Percentiles rank a stretch among this genome's conserved stretches.
phyloP scores from a whole-genome alignment of 176 grass and related monocot species.

The Juncus inflexus region DNA sequence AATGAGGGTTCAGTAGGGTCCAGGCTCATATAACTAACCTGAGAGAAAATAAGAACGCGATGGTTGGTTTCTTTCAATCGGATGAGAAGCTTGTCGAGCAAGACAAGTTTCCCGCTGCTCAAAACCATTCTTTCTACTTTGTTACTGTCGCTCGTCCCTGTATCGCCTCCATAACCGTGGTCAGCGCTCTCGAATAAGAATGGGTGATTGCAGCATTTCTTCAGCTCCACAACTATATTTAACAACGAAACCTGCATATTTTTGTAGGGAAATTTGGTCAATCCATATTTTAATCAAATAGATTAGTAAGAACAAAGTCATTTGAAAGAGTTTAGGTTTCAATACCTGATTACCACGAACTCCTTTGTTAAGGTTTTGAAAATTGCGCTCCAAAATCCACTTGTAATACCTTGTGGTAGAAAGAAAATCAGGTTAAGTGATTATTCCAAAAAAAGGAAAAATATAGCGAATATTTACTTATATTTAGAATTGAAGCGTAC shows the following conservation, averaged over 20 bases:
- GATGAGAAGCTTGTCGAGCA: slow-evolving; percentile 82
- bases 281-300: slow-evolving; percentile 17
- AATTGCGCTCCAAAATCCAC: slow-evolving; percentile 99
- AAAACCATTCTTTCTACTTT: slow-evolving; percentile 97
- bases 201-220: slow-evolving; percentile 99
- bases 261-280: not conserved
- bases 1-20: too few relatives aligned
- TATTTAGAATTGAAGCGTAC: slow-evolving; percentile 35
- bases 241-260: slow-evolving; percentile 84
- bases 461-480: slow-evolving; percentile 4
- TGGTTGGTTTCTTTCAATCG: slow-evolving; percentile 94
- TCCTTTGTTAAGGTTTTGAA: slow-evolving; percentile 98
- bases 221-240: slow-evolving; percentile 97
- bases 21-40: not conserved
- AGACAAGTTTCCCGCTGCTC: slow-evolving; percentile 96
- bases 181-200: slow-evolving; percentile 99
- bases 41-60: slow-evolving; percentile 93
- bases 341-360: slow-evolving; percentile 95
- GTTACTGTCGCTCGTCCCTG: slow-evolving; percentile 60
- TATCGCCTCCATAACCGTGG: slow-evolving; percentile 98
- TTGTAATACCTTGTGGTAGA: slow-evolving; percentile 80
- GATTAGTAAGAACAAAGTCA: not conserved
- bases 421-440: slow-evolving; percentile 15
- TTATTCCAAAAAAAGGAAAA: not conserved
- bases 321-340: not conserved